Evolutionary conservation across 2,329 filamentous ascomycete genomes (phyloP).

Genomic region (Cercospora zeae-maydis): DNA sequence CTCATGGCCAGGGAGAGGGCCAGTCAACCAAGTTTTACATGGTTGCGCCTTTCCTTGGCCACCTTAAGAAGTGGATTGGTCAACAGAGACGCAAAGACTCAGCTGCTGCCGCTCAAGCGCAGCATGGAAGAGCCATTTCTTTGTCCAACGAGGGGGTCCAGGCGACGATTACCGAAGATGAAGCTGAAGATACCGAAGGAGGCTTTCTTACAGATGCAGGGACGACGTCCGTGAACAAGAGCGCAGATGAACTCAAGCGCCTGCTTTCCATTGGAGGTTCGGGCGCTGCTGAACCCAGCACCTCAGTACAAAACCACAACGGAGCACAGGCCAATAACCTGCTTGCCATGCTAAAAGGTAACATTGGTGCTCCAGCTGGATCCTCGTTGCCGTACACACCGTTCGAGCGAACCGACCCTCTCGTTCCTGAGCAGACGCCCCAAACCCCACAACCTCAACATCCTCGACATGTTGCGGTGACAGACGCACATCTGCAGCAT

Average conservation of each 20-base stretch:
- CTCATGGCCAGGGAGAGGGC: conserved; percentile 54
- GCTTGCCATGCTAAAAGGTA: conserved; percentile 53
- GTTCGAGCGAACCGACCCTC: conserved; percentile 51
- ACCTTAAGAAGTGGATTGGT: conserved; percentile 85
- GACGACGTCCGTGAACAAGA: conserved; percentile 16
- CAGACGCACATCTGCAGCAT: conserved; percentile 42
- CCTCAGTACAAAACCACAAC: conserved; percentile 36
- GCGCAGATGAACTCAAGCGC: conserved; percentile 49
- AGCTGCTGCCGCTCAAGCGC: conserved; percentile 6
- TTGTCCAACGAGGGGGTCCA: conserved; percentile 15
- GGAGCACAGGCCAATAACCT: conserved; percentile 45
- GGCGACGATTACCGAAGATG: conserved; percentile 21
- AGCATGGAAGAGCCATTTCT: conserved; percentile 17
- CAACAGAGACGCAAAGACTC: conserved; percentile 71
- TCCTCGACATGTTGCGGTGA: conserved; percentile 43
- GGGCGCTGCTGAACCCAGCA: conserved; percentile 6
- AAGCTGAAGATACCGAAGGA: conserved; percentile 19
- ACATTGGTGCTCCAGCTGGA: conserved; percentile 24
- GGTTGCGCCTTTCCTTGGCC: conserved; percentile 87
- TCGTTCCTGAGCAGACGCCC: conserved; percentile 49
- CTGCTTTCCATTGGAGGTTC: conserved; percentile 43
- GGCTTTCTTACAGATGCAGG: conserved; percentile 19
- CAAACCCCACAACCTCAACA: conserved; percentile 55
- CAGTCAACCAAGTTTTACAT: conserved; percentile 93
- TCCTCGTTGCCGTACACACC: conserved; percentile 38